A percentile compares a stretch with the other conserved stretches of the same genome.
These are phyloP conservation scores for Lipomyces spencermartinsiae DNA, from an alignment of 805 yeast species.

Conservation along the genomic window DNA sequence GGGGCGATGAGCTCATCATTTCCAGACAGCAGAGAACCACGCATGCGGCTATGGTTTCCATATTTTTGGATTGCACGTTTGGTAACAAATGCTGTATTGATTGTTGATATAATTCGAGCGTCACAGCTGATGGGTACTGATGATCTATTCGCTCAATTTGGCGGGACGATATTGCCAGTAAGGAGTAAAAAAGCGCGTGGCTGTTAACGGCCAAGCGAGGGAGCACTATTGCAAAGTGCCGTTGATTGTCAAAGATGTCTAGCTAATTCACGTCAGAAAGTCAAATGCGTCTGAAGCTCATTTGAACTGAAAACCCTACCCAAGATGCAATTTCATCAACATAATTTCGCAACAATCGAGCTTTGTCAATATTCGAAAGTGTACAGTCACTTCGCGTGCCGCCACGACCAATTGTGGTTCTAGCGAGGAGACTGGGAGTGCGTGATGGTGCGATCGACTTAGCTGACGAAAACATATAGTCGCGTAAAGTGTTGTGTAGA, in stretches of 20 bases:
- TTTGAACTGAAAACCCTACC: conserved; percentile 44
- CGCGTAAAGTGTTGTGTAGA: conserved; percentile 13
- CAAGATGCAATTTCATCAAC: conserved; percentile 51
- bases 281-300: no score
- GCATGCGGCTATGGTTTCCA: conserved; percentile 49
- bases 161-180: conserved; percentile 48
- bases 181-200: conserved; percentile 43
- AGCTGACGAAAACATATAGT: conserved; percentile 18
- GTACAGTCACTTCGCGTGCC: no score
- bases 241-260: conserved; percentile 47
- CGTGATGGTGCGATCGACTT: conserved; percentile 4
- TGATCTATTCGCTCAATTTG: conserved; percentile 46
- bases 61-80: conserved; percentile 30
- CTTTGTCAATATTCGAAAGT: conserved; percentile 6
- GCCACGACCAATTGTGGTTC: no score
- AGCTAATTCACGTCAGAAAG: no score
- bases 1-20: conserved; percentile 51
- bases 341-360: conserved; percentile 40
- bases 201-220: conserved; percentile 47
- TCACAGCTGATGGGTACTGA: conserved; percentile 42
- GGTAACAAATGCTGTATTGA: conserved; percentile 22
- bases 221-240: conserved; percentile 48
- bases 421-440: conserved; percentile 3
- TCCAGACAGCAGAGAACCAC: conserved; percentile 53
- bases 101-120: conserved; percentile 42